phyloP scores from a whole-genome alignment of 2,329 filamentous ascomycete species.

The Verticillium dahliae region DNA sequence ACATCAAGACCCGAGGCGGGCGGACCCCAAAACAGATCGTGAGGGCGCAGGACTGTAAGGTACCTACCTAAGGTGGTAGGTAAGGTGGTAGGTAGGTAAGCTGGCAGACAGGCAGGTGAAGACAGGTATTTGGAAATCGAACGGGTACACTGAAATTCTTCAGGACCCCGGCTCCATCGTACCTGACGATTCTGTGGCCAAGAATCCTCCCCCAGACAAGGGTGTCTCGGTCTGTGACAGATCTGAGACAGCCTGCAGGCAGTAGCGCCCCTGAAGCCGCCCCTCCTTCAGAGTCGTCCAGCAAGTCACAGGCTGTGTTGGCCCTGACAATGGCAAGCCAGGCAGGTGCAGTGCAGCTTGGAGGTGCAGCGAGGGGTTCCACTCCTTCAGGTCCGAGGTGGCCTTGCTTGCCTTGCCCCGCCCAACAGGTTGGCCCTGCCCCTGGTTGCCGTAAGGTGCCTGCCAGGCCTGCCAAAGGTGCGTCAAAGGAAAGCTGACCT shows the following conservation, averaged over 20 bases:
- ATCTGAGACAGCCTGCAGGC: conserved; percentile 30
- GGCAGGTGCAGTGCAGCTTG: background rate
- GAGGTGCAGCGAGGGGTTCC: background rate
- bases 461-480: background rate
- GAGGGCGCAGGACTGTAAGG: background rate
- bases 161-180: background rate
- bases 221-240: conserved; percentile 29
- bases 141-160: background rate
- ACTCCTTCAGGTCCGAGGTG: background rate
- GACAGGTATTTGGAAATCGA: background rate
- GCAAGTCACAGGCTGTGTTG: background rate
- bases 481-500: conserved; percentile 9
- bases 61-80: background rate
- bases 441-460: background rate
- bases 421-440: background rate
- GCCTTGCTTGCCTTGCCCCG: background rate
- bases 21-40: background rate
- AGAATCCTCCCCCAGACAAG: conserved; percentile 3
- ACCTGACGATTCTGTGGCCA: background rate
- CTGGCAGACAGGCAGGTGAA: background rate
- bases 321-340: background rate
- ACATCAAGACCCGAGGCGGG: background rate
- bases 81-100: too few relatives aligned
- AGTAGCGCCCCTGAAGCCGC: conserved; percentile 15
- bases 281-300: conserved; percentile 12